Base-by-base conservation (phyloP, 2,329 filamentous ascomycete species). In the Xylariaceae sp. region DNA sequence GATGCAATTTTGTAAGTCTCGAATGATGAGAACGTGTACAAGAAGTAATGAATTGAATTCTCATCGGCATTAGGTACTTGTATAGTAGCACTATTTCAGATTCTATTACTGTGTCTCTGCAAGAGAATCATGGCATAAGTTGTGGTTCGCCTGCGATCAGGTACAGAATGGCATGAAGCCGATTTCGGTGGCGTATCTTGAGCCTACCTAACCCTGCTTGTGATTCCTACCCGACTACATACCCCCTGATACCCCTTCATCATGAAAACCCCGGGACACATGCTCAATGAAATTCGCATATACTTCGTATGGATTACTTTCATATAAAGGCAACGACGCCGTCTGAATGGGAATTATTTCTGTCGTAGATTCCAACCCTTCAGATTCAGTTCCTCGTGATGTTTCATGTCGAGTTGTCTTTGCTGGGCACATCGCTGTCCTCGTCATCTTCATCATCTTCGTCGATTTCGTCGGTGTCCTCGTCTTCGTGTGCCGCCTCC, bases 391-490 rank as follows among this genome's bases (percentile, higher is more conserved):
- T 45, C 37, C 52, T 48, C n/a, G 45, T n/a, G 17, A 18, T 60
- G 55, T 44, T 30, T 59, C 15, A 55, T 57, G 48, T 39, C 34
- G 45, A 11, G 8, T 50, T 60, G 37, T 52, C 47, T 39, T 64
- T 64, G 53, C 44, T 51, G 18, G 55, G 53, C 37, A 35, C 45
- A 45, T 58, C 54, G 23, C 51, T 58, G 54, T 54, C 63, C 51
- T 58, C 59, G 8, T 61, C 59, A 15, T 71, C 72, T 30, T 71
- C 64, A 30, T 58, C 59, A 11, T 61, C 59, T 13, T 71, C 72
- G 30, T 71, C 64, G 35, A 70, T 58, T 51, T 71, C 63, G 30
- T 73, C 69, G 23, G 64, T 68, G 51, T 73, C 72, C 10, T 71
- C 71, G 1, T 72, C 72, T 11, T 72, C 70, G 34, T 65, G 64